Conservation (phyloP, 106 monocot species). For the Hemerocallis citrina region DNA sequence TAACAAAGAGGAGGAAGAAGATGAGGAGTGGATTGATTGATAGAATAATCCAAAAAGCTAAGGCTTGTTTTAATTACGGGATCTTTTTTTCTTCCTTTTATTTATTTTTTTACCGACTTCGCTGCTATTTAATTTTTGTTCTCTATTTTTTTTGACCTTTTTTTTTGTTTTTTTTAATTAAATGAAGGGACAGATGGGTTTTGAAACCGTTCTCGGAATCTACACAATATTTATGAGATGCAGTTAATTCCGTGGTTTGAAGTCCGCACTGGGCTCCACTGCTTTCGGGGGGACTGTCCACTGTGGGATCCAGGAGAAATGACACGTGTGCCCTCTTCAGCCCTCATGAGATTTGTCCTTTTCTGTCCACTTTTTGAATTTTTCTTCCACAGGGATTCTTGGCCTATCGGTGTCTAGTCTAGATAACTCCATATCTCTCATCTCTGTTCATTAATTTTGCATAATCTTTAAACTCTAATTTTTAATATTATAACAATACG, state of each 20-base stretch:
- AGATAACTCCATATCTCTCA: too few species aligned
- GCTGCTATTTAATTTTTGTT: not conserved
- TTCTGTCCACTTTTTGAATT: too few species aligned
- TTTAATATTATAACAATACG: too few species aligned
- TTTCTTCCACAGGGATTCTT: too few species aligned
- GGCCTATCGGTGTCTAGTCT: too few species aligned
- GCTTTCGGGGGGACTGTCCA: not conserved
- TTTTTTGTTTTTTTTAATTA: not conserved
- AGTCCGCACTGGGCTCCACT: not conserved
- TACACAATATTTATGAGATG: not conserved
- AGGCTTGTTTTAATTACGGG: slow-evolving; percentile 2
- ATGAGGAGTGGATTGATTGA: not conserved
- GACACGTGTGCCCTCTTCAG: slow-evolving; percentile 1
- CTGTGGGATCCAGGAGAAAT: not conserved
- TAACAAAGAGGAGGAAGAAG: not conserved
- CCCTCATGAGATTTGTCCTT: too few species aligned
- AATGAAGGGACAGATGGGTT: not conserved
- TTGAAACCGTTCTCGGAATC: slow-evolving; percentile 2
- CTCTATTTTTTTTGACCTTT: not conserved
- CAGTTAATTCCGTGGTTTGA: slow-evolving; percentile 3
- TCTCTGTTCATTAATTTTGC: too few species aligned
- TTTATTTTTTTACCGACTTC: not conserved
- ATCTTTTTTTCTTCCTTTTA: too few species aligned
- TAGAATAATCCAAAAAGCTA: not conserved
- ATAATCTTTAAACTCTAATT: too few species aligned